Percentiles rank a stretch among this genome's conserved stretches.
These are phyloP conservation scores for Citrus inodora DNA, from an alignment of 345 rosid genomes.

Conservation along the genomic window DNA sequence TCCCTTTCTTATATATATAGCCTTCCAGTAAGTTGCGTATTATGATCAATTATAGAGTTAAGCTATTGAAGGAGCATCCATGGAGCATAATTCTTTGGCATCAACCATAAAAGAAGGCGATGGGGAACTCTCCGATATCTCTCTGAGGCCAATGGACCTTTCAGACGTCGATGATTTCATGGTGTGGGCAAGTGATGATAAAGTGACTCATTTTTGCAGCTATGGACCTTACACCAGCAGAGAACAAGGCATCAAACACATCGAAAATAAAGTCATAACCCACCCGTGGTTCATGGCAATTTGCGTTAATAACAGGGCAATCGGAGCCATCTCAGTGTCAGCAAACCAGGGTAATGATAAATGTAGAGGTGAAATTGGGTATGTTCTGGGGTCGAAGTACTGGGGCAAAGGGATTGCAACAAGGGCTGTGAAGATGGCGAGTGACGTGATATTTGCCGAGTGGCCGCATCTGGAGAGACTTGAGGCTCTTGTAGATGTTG, in stretches of 20 bases:
- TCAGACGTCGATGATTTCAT: conserved; percentile 61
- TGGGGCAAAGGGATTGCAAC: conserved; percentile 67
- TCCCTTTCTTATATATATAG: background rate
- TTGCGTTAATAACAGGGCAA: conserved; percentile 45
- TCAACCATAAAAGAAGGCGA: background rate
- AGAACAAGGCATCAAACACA: conserved; percentile 38
- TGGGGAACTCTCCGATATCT: conserved; percentile 8
- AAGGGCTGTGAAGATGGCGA: conserved; percentile 47
- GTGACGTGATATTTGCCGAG: conserved; percentile 40
- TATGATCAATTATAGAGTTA: background rate
- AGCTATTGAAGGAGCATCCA: background rate
- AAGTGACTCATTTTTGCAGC: conserved; percentile 47
- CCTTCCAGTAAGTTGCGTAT: background rate
- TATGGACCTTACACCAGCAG: conserved; percentile 51
- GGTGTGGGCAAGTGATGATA: conserved; percentile 61
- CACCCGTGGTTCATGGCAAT: conserved; percentile 76
- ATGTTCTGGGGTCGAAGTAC: conserved; percentile 38
- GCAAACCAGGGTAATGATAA: conserved; percentile 29
- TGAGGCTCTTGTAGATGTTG: conserved; percentile 66
- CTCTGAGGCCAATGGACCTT: conserved; percentile 41
- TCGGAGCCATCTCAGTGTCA: conserved; percentile 54
- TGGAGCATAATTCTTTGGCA: conserved; percentile 19
- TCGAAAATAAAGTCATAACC: conserved; percentile 23
- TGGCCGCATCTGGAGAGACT: conserved; percentile 56
- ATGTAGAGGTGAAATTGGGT: conserved; percentile 55